These are phyloP conservation scores for Starmerella powellii DNA, from an alignment of 805 yeast genomes.

Conservation along the genomic window DNA sequence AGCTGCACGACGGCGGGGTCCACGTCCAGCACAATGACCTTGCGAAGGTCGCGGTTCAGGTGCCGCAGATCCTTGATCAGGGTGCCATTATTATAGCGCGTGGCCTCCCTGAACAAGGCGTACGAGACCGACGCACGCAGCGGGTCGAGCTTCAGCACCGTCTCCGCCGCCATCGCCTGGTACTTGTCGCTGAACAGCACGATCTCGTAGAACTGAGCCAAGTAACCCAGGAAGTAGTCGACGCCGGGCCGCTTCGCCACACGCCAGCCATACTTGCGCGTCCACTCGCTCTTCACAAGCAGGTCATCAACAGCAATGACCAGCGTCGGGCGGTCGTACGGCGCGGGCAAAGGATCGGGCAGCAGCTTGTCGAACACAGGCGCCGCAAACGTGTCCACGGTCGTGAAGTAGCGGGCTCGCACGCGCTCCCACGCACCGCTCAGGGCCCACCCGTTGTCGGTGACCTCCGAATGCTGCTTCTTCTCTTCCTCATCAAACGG, in stretches of 20 bases:
- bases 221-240: slow-evolving; percentile 88
- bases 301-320: slow-evolving; percentile 84
- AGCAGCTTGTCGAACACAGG: slow-evolving; percentile 88
- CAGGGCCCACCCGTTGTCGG: slow-evolving; percentile 54
- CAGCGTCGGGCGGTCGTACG: slow-evolving; percentile 86
- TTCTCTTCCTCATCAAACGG: slow-evolving; percentile 77
- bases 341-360: slow-evolving; percentile 87
- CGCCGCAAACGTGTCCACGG: slow-evolving; percentile 75
- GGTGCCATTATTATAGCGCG: slow-evolving; percentile 78
- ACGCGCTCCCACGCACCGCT: slow-evolving; percentile 55
- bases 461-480: slow-evolving; percentile 41
- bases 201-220: slow-evolving; percentile 91
- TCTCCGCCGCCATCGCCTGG: slow-evolving; percentile 71
- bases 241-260: slow-evolving; percentile 98
- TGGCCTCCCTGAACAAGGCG: slow-evolving; percentile 81
- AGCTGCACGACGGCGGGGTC: slow-evolving; percentile 56
- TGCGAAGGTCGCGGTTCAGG: slow-evolving; percentile 80
- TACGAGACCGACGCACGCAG: slow-evolving; percentile 78
- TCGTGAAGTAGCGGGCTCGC: slow-evolving; percentile 55
- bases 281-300: slow-evolving; percentile 85
- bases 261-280: slow-evolving; percentile 87
- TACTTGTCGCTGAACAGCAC: slow-evolving; percentile 80
- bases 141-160: slow-evolving; percentile 85
- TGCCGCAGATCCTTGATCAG: slow-evolving; percentile 79
- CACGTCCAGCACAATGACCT: slow-evolving; percentile 69